These are phyloP conservation scores for Geotrichum reessii DNA, from an alignment of 1,139 yeast species.

Conservation along the genomic window DNA sequence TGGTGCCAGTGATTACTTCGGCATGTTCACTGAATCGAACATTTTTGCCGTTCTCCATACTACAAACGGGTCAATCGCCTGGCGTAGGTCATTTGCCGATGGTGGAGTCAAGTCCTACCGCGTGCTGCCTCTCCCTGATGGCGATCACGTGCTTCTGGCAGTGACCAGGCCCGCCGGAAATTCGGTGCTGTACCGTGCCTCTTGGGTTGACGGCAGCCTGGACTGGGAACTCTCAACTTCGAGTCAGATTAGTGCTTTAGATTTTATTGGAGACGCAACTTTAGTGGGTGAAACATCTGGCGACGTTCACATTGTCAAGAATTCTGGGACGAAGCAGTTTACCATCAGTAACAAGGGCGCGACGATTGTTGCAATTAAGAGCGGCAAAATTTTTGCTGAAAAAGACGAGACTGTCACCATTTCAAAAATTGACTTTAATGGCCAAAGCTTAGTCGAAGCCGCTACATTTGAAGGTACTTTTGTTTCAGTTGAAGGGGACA, in stretches of 20 bases:
- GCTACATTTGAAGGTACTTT: conserved; percentile 1
- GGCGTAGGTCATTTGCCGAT: conserved; percentile 22
- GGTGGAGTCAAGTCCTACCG: neutral
- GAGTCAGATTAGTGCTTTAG: conserved; percentile 10
- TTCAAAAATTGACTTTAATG: conserved; percentile 3
- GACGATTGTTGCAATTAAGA: conserved; percentile 7
- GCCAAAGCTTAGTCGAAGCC: neutral
- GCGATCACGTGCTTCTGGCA: conserved; percentile 2
- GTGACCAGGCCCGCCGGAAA: conserved; percentile 5
- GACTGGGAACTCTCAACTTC: conserved; percentile 19
- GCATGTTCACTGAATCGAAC: conserved; percentile 20
- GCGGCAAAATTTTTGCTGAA: neutral
- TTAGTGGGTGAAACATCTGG: conserved; percentile 6
- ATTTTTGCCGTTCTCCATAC: conserved; percentile 25
- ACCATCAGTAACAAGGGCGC: conserved; percentile 2
- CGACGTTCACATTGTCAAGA: neutral
- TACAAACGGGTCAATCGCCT: conserved; percentile 24
- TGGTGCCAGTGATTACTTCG: conserved; percentile 9
- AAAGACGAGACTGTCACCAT: conserved; percentile 2
- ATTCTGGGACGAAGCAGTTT: conserved; percentile 1
- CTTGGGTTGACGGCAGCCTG: conserved; percentile 18
- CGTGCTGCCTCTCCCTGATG: neutral
- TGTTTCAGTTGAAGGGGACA: conserved; percentile 5
- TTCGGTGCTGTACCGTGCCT: conserved; percentile 7
- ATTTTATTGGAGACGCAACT: neutral